Evolutionary conservation across 1,139 yeast species (phyloP).

Genomic region (Saccharomyces hybrid): DNA sequence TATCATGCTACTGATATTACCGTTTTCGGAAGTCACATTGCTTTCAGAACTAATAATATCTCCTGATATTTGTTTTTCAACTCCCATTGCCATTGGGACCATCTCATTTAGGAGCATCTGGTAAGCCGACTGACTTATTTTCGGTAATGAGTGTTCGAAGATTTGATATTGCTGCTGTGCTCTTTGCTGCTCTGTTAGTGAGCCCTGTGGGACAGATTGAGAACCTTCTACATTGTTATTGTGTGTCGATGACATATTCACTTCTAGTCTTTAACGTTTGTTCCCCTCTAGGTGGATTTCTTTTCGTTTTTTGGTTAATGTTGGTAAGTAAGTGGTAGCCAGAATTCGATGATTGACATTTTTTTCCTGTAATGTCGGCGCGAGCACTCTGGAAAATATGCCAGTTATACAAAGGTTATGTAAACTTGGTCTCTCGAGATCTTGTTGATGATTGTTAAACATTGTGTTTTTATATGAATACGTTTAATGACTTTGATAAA

Average conservation of each 20-base stretch:
- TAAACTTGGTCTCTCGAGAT: not conserved
- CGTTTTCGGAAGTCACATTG: not conserved
- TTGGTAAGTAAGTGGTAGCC: not conserved
- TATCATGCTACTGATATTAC: constrained; percentile 15
- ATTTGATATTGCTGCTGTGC: constrained; percentile 26
- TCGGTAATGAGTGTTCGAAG: constrained; percentile 29
- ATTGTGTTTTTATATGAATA: not conserved
- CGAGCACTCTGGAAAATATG: not conserved
- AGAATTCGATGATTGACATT: not conserved
- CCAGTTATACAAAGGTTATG: not conserved
- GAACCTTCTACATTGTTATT: not conserved
- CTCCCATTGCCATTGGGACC: constrained; percentile 54
- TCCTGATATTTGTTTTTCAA: constrained; percentile 15
- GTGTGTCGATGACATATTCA: not conserved
- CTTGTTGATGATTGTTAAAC: not conserved
- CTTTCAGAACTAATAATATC: constrained; percentile 5
- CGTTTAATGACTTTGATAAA: not conserved
- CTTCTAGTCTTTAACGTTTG: not conserved
- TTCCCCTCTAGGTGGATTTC: not conserved
- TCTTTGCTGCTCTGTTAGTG: constrained; percentile 20
- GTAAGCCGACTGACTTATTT: constrained; percentile 23
- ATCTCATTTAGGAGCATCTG: constrained; percentile 60
- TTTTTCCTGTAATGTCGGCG: not conserved
- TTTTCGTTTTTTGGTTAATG: not conserved
- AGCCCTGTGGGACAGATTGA: constrained; percentile 5